Base-by-base conservation (phyloP, 148 eudicot genomes). In the Amaranthus cruentus region DNA sequence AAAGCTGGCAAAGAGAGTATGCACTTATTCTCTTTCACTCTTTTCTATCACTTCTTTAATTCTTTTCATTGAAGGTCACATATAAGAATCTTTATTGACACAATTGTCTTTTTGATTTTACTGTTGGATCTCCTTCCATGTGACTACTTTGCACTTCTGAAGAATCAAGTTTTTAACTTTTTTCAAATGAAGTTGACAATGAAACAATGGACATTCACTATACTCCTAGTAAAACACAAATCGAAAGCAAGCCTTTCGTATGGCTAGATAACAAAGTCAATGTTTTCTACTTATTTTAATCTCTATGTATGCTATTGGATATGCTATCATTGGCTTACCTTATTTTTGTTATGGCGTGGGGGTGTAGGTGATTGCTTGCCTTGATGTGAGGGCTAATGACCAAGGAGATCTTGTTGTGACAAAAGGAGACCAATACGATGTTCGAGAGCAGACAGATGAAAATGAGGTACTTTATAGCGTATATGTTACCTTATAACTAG, bases 391-490 rank as follows among this genome's bases (percentile, higher is more conserved):
- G 87, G 73, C 91, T 68, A 96, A 96, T 81, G 97, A 96, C 80
- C 76, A 87, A 4, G 99, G 97, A 68, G 99, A 96, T 79, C 96
- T 96, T 82, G 97, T 96, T 75, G 99, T 96, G 59, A 96, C 99
- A 52, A 92, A 96, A 87, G 99, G 99, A 77, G 99, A 96, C 81
- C 99, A 96, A 76, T 96, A 96, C 85, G 97, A 96, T 84, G 99
- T 96, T 49, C 83, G 99, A 73, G 99, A 96, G 78, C 83, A 82
- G 46, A 86, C 96, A 47, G 56, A 82, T 72, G 91, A 88, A 77
- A 90, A 92, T 73, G 94, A 96, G 99, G 99, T 91, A 87, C 57
- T 14, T 4, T 38, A 48, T 54, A 15, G 38, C 13, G 61, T 9
- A 9, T 74, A 55, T 55, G 55, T 55, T 43, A 47, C 64, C 9